These are phyloP conservation scores for Starmerella sp. DNA, from an alignment of 805 yeast genomes.

Conservation along the genomic window DNA sequence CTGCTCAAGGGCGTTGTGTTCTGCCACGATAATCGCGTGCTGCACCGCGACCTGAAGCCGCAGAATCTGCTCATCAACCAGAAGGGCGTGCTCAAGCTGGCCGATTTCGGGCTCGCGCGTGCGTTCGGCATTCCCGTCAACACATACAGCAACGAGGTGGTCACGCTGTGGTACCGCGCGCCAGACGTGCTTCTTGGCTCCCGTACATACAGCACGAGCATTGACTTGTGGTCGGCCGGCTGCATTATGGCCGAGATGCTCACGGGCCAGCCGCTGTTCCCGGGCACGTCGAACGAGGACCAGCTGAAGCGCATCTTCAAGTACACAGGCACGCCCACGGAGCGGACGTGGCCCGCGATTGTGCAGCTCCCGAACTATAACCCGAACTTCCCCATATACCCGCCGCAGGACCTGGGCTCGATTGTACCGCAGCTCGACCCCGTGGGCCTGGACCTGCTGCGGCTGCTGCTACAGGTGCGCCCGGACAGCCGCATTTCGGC, in stretches of 20 bases:
- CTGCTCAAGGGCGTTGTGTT: conserved; percentile 77
- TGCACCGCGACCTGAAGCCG: conserved; percentile 81
- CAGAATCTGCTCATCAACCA: conserved; percentile 81
- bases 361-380: conserved; percentile 69
- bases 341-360: conserved; percentile 95
- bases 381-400: conserved; percentile 70
- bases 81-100: conserved; percentile 86
- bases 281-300: conserved; percentile 93
- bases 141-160: conserved; percentile 95
- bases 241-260: conserved; percentile 98
- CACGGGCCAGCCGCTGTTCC: conserved; percentile 93
- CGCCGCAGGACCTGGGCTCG: conserved; percentile 72
- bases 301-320: conserved; percentile 85
- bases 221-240: conserved; percentile 98
- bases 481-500: conserved; percentile 46
- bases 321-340: conserved; percentile 93
- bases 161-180: conserved; percentile 95
- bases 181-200: conserved; percentile 95
- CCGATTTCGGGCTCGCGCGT: conserved; percentile 93
- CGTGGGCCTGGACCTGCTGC: conserved; percentile 56
- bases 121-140: conserved; percentile 98
- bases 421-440: conserved; percentile 60
- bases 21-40: conserved; percentile 75
- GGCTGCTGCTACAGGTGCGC: conserved; percentile 41
- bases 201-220: conserved; percentile 89